Evolutionary conservation across 306 rosid genomes (phyloP), one percentile per base, ranked within the genome.

Genomic region (Styphnolobium japonicum): DNA sequence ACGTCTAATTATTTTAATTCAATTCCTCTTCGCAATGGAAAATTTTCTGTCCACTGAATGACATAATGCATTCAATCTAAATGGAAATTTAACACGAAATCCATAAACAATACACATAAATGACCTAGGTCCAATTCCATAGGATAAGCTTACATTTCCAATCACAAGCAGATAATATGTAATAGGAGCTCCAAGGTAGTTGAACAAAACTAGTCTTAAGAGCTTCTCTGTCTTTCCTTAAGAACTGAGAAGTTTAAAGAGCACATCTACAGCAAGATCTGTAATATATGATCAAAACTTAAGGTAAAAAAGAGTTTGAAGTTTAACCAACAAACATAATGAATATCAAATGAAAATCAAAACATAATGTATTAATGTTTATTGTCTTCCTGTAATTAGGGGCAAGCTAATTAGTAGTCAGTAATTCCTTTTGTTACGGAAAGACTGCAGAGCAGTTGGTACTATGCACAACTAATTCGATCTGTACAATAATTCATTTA

Each of bases 361-460:
- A n/a, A n/a, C n/a, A n/a, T n/a, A n/a, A n/a, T n/a, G n/a, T n/a
- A n/a, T n/a, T n/a, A n/a, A n/a, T n/a, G n/a, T n/a, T 81, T 79
- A 10, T 73, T 66, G 83, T 73, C 83, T 77, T 74, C 66, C 55
- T 49, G 33, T 60, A 64, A 40, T 58, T 58, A 48, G 56, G 64
- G 51, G 19, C 67, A 77, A 72, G 48, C 76, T 48, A 83, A 77
- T 51, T 69, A 33, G 58, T 53, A 45, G 42, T 51, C 40, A 73
- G 10, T 31, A 18, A 16, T 79, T n/a, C 15, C 71, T 19, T 57
- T 23, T 46, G 67, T 45, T 14, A 25, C 33, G 12, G 16, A 45
- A 60, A 61, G 29, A 18, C 31, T 60, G 18, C 58, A 60, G 11
- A 43, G 71, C 31, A 34, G 22, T 25, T 31, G 34, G 33, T 67